Evolutionary conservation across 2,329 filamentous ascomycete species (phyloP).

Genomic region (Boeremia lycopersici): DNA sequence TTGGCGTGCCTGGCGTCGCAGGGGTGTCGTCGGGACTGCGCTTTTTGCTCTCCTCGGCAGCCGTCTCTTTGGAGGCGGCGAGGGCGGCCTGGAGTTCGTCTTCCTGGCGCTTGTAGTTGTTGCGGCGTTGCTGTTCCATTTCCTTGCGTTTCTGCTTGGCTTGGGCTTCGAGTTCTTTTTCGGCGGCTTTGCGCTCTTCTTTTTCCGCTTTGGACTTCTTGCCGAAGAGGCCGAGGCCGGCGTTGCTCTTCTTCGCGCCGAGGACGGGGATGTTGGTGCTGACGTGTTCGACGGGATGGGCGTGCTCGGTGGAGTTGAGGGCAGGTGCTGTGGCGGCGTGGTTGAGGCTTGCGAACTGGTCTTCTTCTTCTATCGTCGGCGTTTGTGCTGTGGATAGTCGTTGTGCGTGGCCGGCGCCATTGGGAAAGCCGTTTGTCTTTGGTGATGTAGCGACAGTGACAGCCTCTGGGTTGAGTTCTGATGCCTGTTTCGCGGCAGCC

Average conservation of each 20-base stretch:
- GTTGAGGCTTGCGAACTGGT: slow-evolving; percentile 63
- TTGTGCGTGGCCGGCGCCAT: slow-evolving; percentile 43
- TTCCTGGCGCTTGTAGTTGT: slow-evolving; percentile 63
- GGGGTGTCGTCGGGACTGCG: slow-evolving; percentile 17
- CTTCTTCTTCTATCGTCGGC: slow-evolving; percentile 52
- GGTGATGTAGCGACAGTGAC: slow-evolving; percentile 57
- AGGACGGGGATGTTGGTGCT: slow-evolving; percentile 46
- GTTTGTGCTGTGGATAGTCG: slow-evolving; percentile 46
- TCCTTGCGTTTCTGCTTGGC: slow-evolving; percentile 57
- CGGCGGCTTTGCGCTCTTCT: slow-evolving; percentile 63
- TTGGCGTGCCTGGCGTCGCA: slow-evolving; percentile 7
- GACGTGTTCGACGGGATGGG: slow-evolving; percentile 40
- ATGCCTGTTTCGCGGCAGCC: slow-evolving; percentile 41
- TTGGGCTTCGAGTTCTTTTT: slow-evolving; percentile 58
- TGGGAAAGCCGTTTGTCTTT: slow-evolving; percentile 53
- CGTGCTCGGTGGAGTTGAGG: slow-evolving; percentile 41
- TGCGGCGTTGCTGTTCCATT: slow-evolving; percentile 59
- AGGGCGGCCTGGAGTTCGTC: slow-evolving; percentile 69
- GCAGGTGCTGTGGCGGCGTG: slow-evolving; percentile 68
- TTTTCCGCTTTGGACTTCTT: slow-evolving; percentile 68
- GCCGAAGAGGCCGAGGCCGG: slow-evolving; percentile 49
- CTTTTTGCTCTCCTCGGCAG: slow-evolving; percentile 54
- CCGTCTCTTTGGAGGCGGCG: slow-evolving; percentile 69
- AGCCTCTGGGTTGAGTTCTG: slow-evolving; percentile 61
- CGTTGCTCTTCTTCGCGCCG: slow-evolving; percentile 37